Percentiles rank a stretch among this genome's conserved stretches.
Conservation (phyloP, 805 yeast species). For the Candida ponderosae region DNA sequence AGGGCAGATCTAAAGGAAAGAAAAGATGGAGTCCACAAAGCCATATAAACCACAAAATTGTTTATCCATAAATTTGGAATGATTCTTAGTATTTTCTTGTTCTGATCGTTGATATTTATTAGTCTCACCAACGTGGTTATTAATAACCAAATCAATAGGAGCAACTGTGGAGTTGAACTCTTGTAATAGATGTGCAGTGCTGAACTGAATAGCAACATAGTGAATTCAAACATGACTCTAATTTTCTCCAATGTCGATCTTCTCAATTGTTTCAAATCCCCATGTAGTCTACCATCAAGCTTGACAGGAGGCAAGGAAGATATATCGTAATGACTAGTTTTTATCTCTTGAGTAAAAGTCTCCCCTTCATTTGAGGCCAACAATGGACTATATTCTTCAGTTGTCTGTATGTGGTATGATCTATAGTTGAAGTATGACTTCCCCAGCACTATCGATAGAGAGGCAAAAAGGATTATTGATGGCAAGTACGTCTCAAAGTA, state of each 20-base stretch:
- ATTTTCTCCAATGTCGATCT: conserved; percentile 46
- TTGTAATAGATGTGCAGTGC: conserved; percentile 13
- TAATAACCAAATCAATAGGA: conserved; percentile 25
- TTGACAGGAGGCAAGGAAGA: conserved; percentile 43
- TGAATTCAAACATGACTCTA: conserved; percentile 41
- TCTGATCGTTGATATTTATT: conserved; percentile 24
- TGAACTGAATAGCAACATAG: conserved; percentile 37
- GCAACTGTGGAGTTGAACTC: conserved; percentile 11
- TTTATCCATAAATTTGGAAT: conserved; percentile 60
- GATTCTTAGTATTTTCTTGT: conserved; percentile 14
- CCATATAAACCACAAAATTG: conserved; percentile 43
- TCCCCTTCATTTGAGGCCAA: conserved; percentile 2
- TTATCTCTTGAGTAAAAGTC: conserved; percentile 34
- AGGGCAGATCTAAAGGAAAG: conserved; percentile 52
- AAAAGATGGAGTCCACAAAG: conserved; percentile 36
- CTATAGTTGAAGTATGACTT: conserved; percentile 7
- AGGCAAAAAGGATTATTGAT: conserved; percentile 20
- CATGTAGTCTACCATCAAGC: conserved; percentile 57
- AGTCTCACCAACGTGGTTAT: conserved; percentile 23
- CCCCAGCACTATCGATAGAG: conserved; percentile 13
- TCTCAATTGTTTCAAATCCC: conserved; percentile 36
- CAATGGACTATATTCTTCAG: conserved; percentile 1
- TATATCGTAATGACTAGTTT: conserved; percentile 51
- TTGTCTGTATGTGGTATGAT: conserved; percentile 2
- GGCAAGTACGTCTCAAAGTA: conserved; percentile 32